Conservation (phyloP, 2,329 filamentous ascomycete genomes). For the Fusarium lyarnte region DNA sequence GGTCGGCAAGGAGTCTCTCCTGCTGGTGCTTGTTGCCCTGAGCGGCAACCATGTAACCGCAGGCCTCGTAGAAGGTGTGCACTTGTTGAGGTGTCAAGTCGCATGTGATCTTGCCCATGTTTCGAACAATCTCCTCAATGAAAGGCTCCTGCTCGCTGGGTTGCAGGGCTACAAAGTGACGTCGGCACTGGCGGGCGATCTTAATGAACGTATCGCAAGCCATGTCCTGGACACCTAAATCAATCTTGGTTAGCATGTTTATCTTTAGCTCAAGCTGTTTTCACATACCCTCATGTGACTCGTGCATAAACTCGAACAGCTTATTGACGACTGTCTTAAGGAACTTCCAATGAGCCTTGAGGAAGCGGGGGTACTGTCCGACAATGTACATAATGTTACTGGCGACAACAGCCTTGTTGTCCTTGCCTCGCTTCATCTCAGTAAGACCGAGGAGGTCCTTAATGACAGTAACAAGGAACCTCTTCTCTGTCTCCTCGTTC, state of each 20-base stretch:
- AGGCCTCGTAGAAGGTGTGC: constrained; percentile 98
- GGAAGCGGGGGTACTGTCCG: constrained; percentile 95
- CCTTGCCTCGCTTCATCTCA: constrained; percentile 99
- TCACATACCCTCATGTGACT: constrained; percentile 88
- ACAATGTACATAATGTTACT: constrained; percentile 99
- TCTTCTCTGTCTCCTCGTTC: constrained; percentile 99
- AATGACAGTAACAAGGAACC: constrained; percentile 97
- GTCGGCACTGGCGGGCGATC: constrained; percentile 96
- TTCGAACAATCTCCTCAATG: constrained; percentile 97
- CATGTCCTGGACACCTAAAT: constrained; percentile 93
- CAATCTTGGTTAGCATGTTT: constrained; percentile 38
- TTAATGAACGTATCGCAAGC: constrained; percentile 99
- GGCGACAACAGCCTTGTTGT: constrained; percentile 98
- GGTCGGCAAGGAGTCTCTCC: constrained; percentile 86
- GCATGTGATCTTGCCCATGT: constrained; percentile 93
- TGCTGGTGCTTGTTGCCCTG: constrained; percentile 96
- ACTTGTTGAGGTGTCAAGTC: constrained; percentile 97
- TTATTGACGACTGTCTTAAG: constrained; percentile 99
- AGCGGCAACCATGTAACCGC: constrained; percentile 98
- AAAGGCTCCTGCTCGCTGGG: constrained; percentile 95
- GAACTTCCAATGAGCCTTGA: constrained; percentile 99
- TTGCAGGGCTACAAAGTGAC: constrained; percentile 96
- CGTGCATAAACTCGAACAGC: constrained; percentile 99
- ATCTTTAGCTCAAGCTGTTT: neutral
- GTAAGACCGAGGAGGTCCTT: constrained; percentile 97